Base-by-base conservation (phyloP, 1,139 yeast genomes). In the Magnusiomyces clavatus region DNA sequence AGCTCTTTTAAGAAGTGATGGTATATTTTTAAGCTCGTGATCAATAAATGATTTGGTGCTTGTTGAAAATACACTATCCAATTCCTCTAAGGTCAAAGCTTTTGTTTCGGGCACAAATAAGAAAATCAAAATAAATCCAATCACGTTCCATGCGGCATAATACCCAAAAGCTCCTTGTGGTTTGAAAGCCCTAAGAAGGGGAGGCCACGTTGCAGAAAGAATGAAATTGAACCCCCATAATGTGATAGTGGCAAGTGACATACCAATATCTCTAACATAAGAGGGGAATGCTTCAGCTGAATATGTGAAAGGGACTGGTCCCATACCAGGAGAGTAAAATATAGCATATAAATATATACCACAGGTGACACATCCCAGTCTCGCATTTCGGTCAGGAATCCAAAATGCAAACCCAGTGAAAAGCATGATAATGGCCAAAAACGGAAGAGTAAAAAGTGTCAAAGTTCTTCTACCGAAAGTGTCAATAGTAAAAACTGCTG, bases 271-370 rank as follows among this genome's bases (percentile, higher is more conserved):
- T 70, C 96, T 81, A 56, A 86, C 82, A 62, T 86, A 86, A 59
- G 87, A 75, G 52, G 94, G 90, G 75, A 86, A 87, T 57, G 86
- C 86, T 68, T 87, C 95, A 16, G 95, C 95, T 36, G 94, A 83
- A 65, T 86, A 86, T 1, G 94, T 85, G 72, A 87, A 87, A 6
- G 96, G 95, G 49, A 87, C 95, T 13, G 95, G 95, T 46, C 96
- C 96, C 70, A 85, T 88, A 56, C 95, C 92, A 2, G 86, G 82
- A 0, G 94, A 85, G 69, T 87, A 87, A 58, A 85, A 83, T 45
- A 81, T 77, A 0, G 88, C 72, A 69, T 79, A 87, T 43, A 87
- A 66, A 65, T 86, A 87, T 55, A 87, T 82, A 60, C 95, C 95
- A 51, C 81, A 69, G 10, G 83, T 73, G 52, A 85, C 80, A 56